Evolutionary conservation across 2,329 filamentous ascomycete species (phyloP).

Genomic region (Pseudogymnoascus sp.): DNA sequence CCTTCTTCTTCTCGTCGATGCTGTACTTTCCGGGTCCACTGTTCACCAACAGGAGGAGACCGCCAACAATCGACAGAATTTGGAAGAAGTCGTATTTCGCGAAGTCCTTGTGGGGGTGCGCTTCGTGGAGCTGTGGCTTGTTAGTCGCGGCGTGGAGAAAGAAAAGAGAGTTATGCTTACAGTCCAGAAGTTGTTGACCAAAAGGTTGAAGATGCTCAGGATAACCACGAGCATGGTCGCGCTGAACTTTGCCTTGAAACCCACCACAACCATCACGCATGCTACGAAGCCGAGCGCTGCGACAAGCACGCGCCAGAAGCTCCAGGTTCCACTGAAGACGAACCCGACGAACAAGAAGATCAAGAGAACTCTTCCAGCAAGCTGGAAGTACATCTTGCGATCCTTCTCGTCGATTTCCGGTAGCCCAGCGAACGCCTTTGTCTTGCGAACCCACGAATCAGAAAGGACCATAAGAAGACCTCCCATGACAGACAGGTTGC

Average conservation of each 20-base stretch:
- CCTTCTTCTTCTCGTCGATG: conserved; percentile 99
- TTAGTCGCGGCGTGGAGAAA: conserved; percentile 16
- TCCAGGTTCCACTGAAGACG: conserved; percentile 91
- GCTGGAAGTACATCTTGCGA: conserved; percentile 99
- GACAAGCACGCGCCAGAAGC: conserved; percentile 75
- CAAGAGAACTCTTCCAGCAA: conserved; percentile 85
- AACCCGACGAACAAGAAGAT: conserved; percentile 98
- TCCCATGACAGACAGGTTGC: conserved; percentile 94
- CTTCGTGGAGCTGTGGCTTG: conserved; percentile 68
- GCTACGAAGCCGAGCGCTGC: conserved; percentile 79
- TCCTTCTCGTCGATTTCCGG: conserved; percentile 97
- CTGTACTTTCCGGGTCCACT: conserved; percentile 96
- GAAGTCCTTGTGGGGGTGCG: conserved; percentile 99
- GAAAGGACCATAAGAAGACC: conserved; percentile 96
- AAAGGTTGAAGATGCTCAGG: conserved; percentile 88
- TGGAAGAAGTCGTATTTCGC: conserved; percentile 99
- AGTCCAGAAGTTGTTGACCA: conserved; percentile 99
- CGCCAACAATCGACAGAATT: conserved; percentile 95
- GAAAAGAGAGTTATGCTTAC: conserved; percentile 45
- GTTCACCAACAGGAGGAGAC: conserved; percentile 93
- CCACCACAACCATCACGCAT: conserved; percentile 97
- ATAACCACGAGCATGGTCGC: conserved; percentile 92
- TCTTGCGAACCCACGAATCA: conserved; percentile 96
- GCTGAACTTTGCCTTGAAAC: conserved; percentile 99
- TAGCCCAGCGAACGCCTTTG: conserved; percentile 88